phyloP scores from a whole-genome alignment of 2,329 filamentous ascomycete genomes.

The Ploettnerulaceae sp. region DNA sequence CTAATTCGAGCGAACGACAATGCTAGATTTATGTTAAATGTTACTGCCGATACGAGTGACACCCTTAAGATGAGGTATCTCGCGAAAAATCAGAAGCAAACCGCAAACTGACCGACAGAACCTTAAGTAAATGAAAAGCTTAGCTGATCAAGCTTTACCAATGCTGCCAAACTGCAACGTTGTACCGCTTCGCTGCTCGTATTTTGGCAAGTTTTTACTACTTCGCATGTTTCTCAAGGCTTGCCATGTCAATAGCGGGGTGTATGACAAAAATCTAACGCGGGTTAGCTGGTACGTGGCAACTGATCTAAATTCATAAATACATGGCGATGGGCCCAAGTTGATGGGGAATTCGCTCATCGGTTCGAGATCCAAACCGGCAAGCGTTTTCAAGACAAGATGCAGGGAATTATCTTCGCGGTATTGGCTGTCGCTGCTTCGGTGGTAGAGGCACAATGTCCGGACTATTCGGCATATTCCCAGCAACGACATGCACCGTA shows the following conservation, averaged over 20 bases:
- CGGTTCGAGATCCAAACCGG: not conserved
- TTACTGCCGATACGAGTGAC: no score
- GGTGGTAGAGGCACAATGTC: constrained; percentile 42
- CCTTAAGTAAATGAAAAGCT: not conserved
- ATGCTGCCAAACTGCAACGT: constrained; percentile 14
- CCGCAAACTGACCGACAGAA: not conserved
- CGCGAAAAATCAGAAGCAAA: not conserved
- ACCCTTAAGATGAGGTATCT: no score
- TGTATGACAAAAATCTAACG: not conserved
- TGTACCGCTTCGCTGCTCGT: constrained; percentile 4
- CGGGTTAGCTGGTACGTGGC: no score
- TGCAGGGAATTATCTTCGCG: not conserved
- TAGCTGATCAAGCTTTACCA: not conserved
- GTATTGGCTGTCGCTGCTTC: not conserved
- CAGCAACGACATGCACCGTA: constrained; percentile 60
- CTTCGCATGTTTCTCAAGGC: not conserved
- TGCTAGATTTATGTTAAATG: no score
- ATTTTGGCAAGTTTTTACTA: not conserved
- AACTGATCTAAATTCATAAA: not conserved
- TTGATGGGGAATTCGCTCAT: not conserved
- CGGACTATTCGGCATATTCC: constrained; percentile 61
- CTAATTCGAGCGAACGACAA: no score
- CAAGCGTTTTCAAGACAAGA: not conserved
- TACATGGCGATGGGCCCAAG: not conserved
- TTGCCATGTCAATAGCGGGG: constrained; percentile 1